Base-by-base conservation (phyloP, 257 asterid species). In the Solanum clarkiae region DNA sequence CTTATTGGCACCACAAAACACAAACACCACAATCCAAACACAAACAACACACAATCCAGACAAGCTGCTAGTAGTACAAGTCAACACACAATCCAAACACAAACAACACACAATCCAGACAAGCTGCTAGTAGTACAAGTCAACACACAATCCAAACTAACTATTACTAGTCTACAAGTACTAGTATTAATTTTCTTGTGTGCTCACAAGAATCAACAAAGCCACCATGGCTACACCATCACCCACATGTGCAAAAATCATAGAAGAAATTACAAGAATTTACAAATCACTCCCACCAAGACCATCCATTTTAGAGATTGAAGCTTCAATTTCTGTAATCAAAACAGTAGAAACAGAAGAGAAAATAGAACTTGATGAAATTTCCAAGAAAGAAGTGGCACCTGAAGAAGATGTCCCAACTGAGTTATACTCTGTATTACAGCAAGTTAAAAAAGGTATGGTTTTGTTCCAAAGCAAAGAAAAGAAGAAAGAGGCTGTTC, bases 261-360 rank as follows among this genome's bases (percentile, higher is more conserved):
- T 93, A 13, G 94, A 90, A n/a, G 93, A 94, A 87, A 94, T 94
- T 85, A 93, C 91, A 69, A 85, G 79, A 80, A 86, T 93, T 85
- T 94, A 92, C 91, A 92, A 87, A 85, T 91, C 93, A 36, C 88
- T 93, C 51, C 94, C 96, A 55, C 92, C 92, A 9, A 86, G 95
- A 77, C 95, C 98, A 7, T 89, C 98, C 18, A 80, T 93, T 45
- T 92, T 92, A 60, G 94, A 92, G 40, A 87, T 93, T 16, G 95
- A 91, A 86, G 95, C 97, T 66, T 94, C 98, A 86, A 59, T 68
- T n/a, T 92, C 97, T 65, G 90, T 92, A 5, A 85, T 95, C 86
- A 88, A 90, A 18, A 80, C 95, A 18, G 91, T 84, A 12, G 90
- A 92, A 80, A 59, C 85, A 77, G 93, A 93, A 87, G 92, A 91